Conservation (phyloP, 305 asterid species). For the Fraxinus velutina region DNA sequence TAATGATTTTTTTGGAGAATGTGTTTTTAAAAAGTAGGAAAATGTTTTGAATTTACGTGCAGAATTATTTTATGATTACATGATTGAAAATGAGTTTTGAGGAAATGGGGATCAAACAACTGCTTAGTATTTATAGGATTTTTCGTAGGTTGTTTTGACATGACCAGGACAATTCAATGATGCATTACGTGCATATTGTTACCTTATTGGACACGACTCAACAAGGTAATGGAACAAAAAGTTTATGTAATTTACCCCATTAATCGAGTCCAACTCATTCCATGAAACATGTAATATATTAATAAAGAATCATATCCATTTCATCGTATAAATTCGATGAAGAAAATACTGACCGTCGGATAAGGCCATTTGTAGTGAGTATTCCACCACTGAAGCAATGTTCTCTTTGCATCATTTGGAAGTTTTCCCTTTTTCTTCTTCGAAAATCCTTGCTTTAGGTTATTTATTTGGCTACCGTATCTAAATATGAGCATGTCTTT, state of each 20-base stretch:
- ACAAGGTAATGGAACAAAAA: too few species aligned
- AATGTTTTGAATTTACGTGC: too few species aligned
- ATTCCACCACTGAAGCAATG: slow-evolving; percentile 79
- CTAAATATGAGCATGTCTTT: slow-evolving; percentile 57
- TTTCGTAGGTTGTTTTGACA: too few species aligned
- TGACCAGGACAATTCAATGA: too few species aligned
- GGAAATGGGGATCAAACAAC: too few species aligned
- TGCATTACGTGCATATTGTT: too few species aligned
- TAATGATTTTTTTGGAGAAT: too few species aligned
- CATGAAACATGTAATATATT: background rate
- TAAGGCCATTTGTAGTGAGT: slow-evolving; percentile 84
- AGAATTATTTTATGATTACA: too few species aligned
- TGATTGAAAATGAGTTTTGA: too few species aligned
- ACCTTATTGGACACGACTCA: too few species aligned
- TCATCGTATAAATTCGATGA: background rate
- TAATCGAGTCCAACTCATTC: background rate
- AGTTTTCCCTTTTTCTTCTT: slow-evolving; percentile 87
- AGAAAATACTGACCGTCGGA: slow-evolving; percentile 61
- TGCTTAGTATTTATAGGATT: too few species aligned
- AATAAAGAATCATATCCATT: background rate
- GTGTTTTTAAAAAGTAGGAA: too few species aligned
- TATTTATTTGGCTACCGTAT: slow-evolving; percentile 66
- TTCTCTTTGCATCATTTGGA: slow-evolving; percentile 71
- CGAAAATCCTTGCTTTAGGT: slow-evolving; percentile 61
- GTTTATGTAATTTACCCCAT: background rate